Evolutionary conservation across 345 rosid genomes (phyloP), one percentile per base, ranked within the genome.

Genomic region (Citrus hindsii): DNA sequence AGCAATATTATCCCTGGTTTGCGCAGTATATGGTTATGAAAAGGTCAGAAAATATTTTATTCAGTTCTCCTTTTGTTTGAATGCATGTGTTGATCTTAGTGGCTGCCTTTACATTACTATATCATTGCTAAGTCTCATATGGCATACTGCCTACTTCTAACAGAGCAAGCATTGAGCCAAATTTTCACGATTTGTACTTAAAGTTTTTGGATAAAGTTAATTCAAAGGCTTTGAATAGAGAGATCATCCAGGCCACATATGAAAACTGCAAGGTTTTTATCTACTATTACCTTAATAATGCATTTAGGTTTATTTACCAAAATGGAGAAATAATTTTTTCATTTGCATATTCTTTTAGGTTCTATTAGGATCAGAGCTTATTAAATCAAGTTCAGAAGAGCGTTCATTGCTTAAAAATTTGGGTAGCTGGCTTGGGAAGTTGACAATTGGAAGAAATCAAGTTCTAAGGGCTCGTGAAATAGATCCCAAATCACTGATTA

Each of bases 381-480:
- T 96, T 65, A 96, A 96, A 86, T 92, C 98, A 70, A 96, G 98
- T 83, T 93, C 97, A 19, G 98, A 96, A 82, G 99, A 96, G 87
- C 94, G 98, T 4, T 94, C 99, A 19, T 85, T 96, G 82, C 89
- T 96, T 80, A 96, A 96, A 83, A 96, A 92, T 87, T 86, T 96
- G 87, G 98, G 98, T 77, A 96, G 99, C 84, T 96, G 99, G 99
- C 97, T 96, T 53, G 99, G 99, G 79, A 96, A 92, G 89, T 88
- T 96, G 76, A 96, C 99, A 51, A 94, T 96, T 40, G 99, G 99
- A 73, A 90, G 98, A 83, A 96, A 96, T 82, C 94, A 90, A 75
- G 99, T 96, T 64, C 67, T 96, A 70, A 87, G 95, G 88, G 98
- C 97, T 19, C 98, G 98, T 55, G 98, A 94, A 81, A 94, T 96